phyloP scores from a whole-genome alignment of 352 stramenopile genomes.

The Phytophthora pisi region DNA sequence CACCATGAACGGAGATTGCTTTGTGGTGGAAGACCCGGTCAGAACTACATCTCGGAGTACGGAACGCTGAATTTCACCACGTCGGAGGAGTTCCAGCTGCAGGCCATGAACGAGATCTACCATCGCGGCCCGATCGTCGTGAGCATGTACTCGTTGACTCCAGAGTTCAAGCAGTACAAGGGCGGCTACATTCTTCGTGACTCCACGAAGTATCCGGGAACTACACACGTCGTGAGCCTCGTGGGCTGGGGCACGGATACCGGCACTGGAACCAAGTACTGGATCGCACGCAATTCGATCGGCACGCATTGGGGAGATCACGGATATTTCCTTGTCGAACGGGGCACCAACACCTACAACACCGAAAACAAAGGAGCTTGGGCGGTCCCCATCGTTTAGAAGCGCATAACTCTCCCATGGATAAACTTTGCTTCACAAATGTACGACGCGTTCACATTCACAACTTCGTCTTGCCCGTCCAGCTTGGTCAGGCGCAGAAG shows the following conservation, averaged over 20 bases:
- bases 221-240: constrained; percentile 93
- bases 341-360: constrained; percentile 74
- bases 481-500: background rate
- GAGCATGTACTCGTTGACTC: constrained; percentile 85
- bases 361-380: constrained; percentile 72
- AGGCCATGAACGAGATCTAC: constrained; percentile 96
- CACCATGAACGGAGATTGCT: constrained; percentile 54
- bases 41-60: constrained; percentile 70
- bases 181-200: constrained; percentile 89
- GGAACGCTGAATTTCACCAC: constrained; percentile 77
- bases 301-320: constrained; percentile 71
- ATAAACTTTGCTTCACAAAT: background rate
- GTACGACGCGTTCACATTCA: background rate
- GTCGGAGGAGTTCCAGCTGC: constrained; percentile 60
- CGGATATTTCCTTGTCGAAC: constrained; percentile 70
- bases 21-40: constrained; percentile 55
- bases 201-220: constrained; percentile 63
- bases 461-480: background rate
- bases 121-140: constrained; percentile 93
- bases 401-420: background rate
- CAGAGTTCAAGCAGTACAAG: constrained; percentile 83
- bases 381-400: constrained; percentile 66
- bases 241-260: constrained; percentile 93
- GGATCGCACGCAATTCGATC: constrained; percentile 94
- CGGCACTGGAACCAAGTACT: constrained; percentile 89